Evolutionary conservation across 179 eudicot species (phyloP), one percentile per base, ranked within the genome.

Genomic region (Kewa caespitosa): DNA sequence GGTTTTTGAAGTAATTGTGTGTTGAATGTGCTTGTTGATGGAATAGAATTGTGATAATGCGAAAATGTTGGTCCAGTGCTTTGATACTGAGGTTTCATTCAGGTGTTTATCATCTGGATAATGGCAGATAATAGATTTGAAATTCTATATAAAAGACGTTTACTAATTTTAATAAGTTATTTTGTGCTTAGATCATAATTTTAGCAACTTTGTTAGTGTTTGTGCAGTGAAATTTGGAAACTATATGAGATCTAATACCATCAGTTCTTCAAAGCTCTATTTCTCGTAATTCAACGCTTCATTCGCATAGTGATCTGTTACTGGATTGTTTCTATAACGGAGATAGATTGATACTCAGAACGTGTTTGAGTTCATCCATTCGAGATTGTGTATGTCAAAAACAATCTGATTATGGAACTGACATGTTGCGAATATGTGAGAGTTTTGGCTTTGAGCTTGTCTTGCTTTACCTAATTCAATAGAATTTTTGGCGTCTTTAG

Each of bases 51-150:
- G 0, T 59, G 31, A 11, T 13, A 13, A 59, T 5, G 36, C 31
- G 64, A 59, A 59, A 30, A 11, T 30, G 11, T 11, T 33, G 64
- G 36, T 59, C 20, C 14, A 25, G 27, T 68, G 37, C 14, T 68
- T 68, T 42, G 38, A 4, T 27, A 0, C 37, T 3, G 72, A 28
- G 15, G 41, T 20, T 50, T 48, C n/a, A n/a, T n/a, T n/a, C n/a
- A n/a, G n/a, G n/a, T n/a, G n/a, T n/a, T n/a, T n/a, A n/a, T n/a
- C n/a, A n/a, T n/a, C 28, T n/a, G n/a, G n/a, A n/a, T n/a, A n/a
- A n/a, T n/a, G 14, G 54, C 41, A 30, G 72, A 30, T 28, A 52
- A 36, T 70, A 70, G 63, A n/a, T 31, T 43, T 60, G 38, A 54
- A 54, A 34, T 34, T 52, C 22, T 12, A 33, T 14, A 5, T 33